Base-by-base conservation (phyloP, 768 basidiomycete species). In the Hortiboletus flavorubellus region DNA sequence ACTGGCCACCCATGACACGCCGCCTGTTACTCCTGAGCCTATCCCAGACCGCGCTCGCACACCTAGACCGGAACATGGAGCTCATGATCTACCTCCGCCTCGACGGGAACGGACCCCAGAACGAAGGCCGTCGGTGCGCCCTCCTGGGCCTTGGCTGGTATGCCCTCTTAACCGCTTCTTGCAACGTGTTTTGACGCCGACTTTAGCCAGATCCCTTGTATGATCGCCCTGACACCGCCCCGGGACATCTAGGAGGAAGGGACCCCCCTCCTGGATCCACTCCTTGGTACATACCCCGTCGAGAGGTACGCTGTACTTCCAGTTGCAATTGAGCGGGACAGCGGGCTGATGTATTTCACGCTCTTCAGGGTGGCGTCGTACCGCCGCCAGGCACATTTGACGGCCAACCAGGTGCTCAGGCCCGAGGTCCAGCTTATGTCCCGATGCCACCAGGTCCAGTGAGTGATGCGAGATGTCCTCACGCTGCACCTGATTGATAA, bases 401-500 rank as follows among this genome's bases (percentile, higher is more conserved):
- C 16, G 58, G 49, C 2, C 71, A 61, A 53, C 55, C 63, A 26
- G 59, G 63, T n/a, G 65, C 66, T 33, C 59, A 41, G 15, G 64
- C 53, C 29, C 59, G 61, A 41, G 68, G 67, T 18, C 69, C 73
- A 2, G 60, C 63, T 9, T 78, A 77, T 63, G 61, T 75, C 23
- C 71, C 72, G 29, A 79, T 81, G 78, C 82, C 81, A 31, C 65
- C 74, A 30, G 78, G 78, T 43, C 84, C 82, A 40, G 84, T 85
- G 58, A 69, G 83, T 77, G 2, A 26, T 30, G 6, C 42, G 6
- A 10, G 50, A 38, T 41, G 10, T 33, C 11, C 9, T 34, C 38
- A 10, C 15, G 40, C 29, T n/a, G 26, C n/a, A 50, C 45, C 34
- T 31, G 35, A 39, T 34, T 54, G 21, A 64, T 31, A 51, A 45